These are phyloP conservation scores for Mycena metata DNA, from an alignment of 768 basidiomycete genomes.

Conservation along the genomic window DNA sequence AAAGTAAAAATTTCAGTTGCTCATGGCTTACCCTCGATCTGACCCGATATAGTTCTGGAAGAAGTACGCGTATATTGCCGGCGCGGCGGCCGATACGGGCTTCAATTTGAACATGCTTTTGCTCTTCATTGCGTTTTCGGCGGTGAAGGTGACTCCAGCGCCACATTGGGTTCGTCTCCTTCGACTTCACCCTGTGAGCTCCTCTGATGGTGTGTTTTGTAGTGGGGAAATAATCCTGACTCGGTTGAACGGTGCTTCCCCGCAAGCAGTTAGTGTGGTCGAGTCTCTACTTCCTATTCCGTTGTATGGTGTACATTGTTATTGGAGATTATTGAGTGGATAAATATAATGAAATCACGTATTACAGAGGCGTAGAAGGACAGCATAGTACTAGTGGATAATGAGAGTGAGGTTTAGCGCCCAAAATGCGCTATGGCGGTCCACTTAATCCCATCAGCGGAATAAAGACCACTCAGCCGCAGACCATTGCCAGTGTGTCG, in stretches of 20 bases:
- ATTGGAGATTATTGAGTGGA: no score
- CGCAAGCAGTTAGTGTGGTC: background rate
- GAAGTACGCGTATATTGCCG: conserved; percentile 42
- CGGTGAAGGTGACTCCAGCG: conserved; percentile 39
- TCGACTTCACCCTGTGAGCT: background rate
- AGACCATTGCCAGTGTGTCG: background rate
- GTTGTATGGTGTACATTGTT: no score
- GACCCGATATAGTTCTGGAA: conserved; percentile 38
- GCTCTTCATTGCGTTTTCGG: conserved; percentile 44
- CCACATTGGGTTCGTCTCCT: conserved; percentile 39
- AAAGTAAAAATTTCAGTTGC: background rate
- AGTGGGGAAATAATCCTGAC: conserved; percentile 44
- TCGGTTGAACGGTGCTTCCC: conserved; percentile 44
- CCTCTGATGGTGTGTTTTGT: background rate
- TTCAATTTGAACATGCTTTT: conserved; percentile 45
- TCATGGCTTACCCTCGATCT: no score
- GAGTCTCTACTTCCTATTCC: no score
- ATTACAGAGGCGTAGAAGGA: no score
- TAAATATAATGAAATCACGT: no score
- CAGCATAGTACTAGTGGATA: no score
- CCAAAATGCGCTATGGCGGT: background rate
- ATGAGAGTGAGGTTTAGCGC: no score
- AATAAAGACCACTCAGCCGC: background rate
- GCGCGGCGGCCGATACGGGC: conserved; percentile 44
- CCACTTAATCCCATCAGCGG: background rate